Base-by-base conservation (phyloP, 306 rosid genomes). In the Casuarina glauca region DNA sequence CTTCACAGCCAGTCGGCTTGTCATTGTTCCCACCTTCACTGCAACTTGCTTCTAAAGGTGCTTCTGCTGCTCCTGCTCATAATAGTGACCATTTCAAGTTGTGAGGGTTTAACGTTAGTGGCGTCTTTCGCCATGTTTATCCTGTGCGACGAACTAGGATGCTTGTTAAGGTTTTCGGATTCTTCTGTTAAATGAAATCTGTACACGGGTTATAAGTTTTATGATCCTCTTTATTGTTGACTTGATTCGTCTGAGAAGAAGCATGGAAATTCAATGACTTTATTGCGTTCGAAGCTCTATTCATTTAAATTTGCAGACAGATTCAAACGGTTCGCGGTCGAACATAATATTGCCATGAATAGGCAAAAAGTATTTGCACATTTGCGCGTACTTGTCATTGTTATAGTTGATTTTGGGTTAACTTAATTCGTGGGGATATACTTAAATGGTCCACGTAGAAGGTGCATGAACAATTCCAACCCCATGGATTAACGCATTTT, bases 41-140 rank as follows among this genome's bases (percentile, higher is more conserved):
- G 77, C 58, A 55, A 48, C 38, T 75, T 72, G 20, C 69, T 8
- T 69, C 79, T 48, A 48, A 72, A 73, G 63, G 71, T 39, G 74
- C 66, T 41, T 63, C 72, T 44, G 68, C 20, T 12, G 81, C 77
- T 1, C 45, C 63, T 6, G 66, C 67, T 38, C 46, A 63, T 50
- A 57, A 48, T 60, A 61, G 74, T 19, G 72, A 73, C 39, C 79
- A 3, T 57, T 36, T 44, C 9, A 54, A 43, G 12, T 45, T 75
- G 78, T 74, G 80, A 43, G 35, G 70, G 35, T 42, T 66, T 41
- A 42, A 39, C 44, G 3, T 42, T 66, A 8, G 50, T 17, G 20
- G 70, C 36, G n/a, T 62, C 9, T 38, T 10, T 36, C 69, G 16
- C 38, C 43, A 35, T 35, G 12, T 64, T 41, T 6, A 64, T 46